A percentile compares a stretch with the other conserved stretches of the same genome.
phyloP scores from a whole-genome alignment of 2,329 filamentous ascomycete species.

The Fusarium xylarioides region DNA sequence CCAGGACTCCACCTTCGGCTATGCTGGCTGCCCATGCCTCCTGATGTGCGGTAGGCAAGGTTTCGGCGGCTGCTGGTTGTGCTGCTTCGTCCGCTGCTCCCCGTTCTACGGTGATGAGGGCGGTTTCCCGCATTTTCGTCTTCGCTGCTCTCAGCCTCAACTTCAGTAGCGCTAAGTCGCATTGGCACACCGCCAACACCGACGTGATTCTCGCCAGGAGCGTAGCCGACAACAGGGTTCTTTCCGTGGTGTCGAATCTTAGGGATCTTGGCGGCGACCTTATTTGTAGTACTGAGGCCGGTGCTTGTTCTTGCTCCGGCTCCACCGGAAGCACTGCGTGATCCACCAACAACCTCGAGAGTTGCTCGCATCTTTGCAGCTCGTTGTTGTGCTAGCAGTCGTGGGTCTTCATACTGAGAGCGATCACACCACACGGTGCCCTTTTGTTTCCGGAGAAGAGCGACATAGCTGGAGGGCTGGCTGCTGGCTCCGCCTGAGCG shows the following conservation, averaged over 20 bases:
- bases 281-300: constrained; percentile 67
- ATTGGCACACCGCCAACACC: constrained; percentile 84
- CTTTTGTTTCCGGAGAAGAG: constrained; percentile 95
- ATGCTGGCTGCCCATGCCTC: constrained; percentile 53
- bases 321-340: constrained; percentile 48
- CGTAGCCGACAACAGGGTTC: constrained; percentile 80
- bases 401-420: constrained; percentile 89
- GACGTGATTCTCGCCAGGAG: constrained; percentile 78
- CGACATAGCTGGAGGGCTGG: constrained; percentile 83
- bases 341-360: constrained; percentile 79
- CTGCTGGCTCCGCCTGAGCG: constrained; percentile 69
- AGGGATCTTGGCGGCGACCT: constrained; percentile 85
- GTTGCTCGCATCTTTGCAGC: constrained; percentile 88
- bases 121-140: constrained; percentile 69
- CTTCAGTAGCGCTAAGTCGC: constrained; percentile 92
- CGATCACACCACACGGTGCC: constrained; percentile 98
- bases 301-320: constrained; percentile 65
- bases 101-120: constrained; percentile 73
- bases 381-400: constrained; percentile 81
- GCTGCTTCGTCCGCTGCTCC: constrained; percentile 80
- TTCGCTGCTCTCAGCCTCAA: constrained; percentile 87
- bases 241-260: constrained; percentile 92
- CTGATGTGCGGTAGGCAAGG: constrained; percentile 61
- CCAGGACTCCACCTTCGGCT: constrained; percentile 61
- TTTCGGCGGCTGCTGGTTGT: constrained; percentile 62